These are phyloP conservation scores for Triticum urartu DNA, from an alignment of 176 grass and related monocot species.

Conservation along the genomic window DNA sequence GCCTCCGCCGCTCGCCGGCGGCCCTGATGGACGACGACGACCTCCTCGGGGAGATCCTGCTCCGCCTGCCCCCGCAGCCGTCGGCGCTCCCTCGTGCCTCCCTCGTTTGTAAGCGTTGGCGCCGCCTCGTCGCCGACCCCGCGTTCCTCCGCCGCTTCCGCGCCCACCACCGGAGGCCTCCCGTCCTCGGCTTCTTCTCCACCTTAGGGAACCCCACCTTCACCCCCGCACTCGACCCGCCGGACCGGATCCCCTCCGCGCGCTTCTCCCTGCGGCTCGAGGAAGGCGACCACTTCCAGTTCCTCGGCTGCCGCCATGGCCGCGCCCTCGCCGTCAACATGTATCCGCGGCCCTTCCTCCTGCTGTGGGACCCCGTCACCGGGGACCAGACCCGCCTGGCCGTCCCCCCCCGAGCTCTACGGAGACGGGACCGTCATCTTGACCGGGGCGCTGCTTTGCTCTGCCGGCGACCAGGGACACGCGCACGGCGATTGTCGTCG, in stretches of 20 bases:
- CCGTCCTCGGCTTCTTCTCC: conserved; percentile 14
- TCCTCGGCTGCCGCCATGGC: conserved; percentile 27
- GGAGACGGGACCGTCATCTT: not conserved
- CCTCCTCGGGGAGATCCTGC: conserved; percentile 6
- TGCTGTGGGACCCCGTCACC: conserved; percentile 17
- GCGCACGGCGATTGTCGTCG: not conserved
- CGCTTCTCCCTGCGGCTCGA: not conserved
- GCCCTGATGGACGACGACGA: conserved; percentile 10
- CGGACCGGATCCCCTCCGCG: not conserved
- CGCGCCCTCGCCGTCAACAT: not conserved
- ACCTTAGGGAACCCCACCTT: not conserved
- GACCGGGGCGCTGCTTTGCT: not conserved
- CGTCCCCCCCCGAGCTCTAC: not conserved
- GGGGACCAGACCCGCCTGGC: not conserved
- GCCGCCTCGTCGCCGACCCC: conserved; percentile 8
- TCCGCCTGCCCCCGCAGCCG: not conserved
- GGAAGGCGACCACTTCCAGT: not conserved
- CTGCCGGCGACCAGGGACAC: not conserved
- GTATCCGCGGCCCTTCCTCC: not conserved
- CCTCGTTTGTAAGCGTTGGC: not conserved
- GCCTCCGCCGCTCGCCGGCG: not conserved
- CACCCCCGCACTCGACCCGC: not conserved
- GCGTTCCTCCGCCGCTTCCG: conserved; percentile 21
- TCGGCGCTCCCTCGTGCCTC: conserved; percentile 8
- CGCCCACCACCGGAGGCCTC: not conserved